These are phyloP conservation scores for Rhinocladiella mackenziei DNA, from an alignment of 2,329 filamentous ascomycete genomes.

Conservation along the genomic window DNA sequence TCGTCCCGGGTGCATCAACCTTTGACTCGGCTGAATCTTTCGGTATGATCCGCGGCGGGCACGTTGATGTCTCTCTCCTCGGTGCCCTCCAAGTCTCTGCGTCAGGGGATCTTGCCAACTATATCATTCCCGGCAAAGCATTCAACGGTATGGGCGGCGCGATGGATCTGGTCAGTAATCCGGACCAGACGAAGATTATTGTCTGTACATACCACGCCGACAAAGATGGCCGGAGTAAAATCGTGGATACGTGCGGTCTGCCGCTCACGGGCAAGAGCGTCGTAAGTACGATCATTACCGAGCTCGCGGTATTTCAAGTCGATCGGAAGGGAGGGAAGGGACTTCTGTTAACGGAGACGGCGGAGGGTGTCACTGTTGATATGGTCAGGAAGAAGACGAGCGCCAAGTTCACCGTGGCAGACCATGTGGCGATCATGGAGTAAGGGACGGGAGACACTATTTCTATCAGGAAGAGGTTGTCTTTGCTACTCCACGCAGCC, in stretches of 20 bases:
- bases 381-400: slow-evolving; percentile 67
- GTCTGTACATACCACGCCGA: slow-evolving; percentile 67
- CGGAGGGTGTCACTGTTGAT: slow-evolving; percentile 64
- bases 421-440: slow-evolving; percentile 53
- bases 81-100: slow-evolving; percentile 78
- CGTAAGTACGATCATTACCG: slow-evolving; percentile 68
- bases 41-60: slow-evolving; percentile 80
- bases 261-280: slow-evolving; percentile 63
- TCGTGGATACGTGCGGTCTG: slow-evolving; percentile 60
- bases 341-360: slow-evolving; percentile 66
- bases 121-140: slow-evolving; percentile 81
- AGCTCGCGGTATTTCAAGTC: slow-evolving; percentile 73
- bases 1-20: slow-evolving; percentile 69
- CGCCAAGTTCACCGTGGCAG: slow-evolving; percentile 61
- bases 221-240: slow-evolving; percentile 64
- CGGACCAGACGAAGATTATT: slow-evolving; percentile 67
- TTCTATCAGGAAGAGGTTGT: too few species aligned
- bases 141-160: slow-evolving; percentile 84
- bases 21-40: slow-evolving; percentile 82
- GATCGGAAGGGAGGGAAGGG: slow-evolving; percentile 60
- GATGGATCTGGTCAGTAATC: slow-evolving; percentile 70
- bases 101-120: slow-evolving; percentile 76
- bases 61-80: slow-evolving; percentile 78
- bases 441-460: background rate
- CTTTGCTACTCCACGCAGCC: too few species aligned